These are phyloP conservation scores for Exophiala alcalophila DNA, from an alignment of 2,329 filamentous ascomycete genomes.

Conservation along the genomic window DNA sequence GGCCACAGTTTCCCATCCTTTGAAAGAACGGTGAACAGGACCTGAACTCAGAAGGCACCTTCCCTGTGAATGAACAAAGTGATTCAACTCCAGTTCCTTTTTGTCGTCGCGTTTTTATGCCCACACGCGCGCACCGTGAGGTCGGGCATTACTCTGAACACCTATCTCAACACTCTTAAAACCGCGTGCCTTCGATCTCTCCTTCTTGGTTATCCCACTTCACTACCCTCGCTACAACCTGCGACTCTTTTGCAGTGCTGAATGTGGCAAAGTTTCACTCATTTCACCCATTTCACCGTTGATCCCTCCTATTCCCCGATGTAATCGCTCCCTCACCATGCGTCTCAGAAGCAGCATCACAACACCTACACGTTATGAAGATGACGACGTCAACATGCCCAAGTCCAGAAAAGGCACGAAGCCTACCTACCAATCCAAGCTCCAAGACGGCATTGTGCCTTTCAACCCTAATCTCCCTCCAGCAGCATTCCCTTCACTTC, in stretches of 20 bases:
- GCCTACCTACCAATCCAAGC: constrained; percentile 28
- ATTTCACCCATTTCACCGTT: no score
- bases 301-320: no score
- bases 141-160: constrained; percentile 1
- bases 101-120: no score
- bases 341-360: constrained; percentile 36
- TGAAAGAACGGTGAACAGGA: no score
- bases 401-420: constrained; percentile 19
- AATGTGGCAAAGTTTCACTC: no score
- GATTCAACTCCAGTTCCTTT: no score
- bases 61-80: no score
- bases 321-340: constrained; percentile 30
- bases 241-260: constrained; percentile 4
- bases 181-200: constrained; percentile 7
- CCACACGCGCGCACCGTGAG: no score
- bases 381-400: constrained; percentile 25
- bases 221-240: no score
- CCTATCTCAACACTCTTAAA: constrained; percentile 1
- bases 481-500: constrained; percentile 43
- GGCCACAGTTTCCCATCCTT: no score
- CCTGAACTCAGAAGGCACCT: no score
- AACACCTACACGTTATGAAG: constrained; percentile 34
- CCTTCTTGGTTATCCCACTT: constrained; percentile 9
- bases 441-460: constrained; percentile 12
- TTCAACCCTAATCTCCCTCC: constrained; percentile 42